phyloP scores from a whole-genome alignment of 495 filamentous ascomycete species.

The Aspergillus wentii region DNA sequence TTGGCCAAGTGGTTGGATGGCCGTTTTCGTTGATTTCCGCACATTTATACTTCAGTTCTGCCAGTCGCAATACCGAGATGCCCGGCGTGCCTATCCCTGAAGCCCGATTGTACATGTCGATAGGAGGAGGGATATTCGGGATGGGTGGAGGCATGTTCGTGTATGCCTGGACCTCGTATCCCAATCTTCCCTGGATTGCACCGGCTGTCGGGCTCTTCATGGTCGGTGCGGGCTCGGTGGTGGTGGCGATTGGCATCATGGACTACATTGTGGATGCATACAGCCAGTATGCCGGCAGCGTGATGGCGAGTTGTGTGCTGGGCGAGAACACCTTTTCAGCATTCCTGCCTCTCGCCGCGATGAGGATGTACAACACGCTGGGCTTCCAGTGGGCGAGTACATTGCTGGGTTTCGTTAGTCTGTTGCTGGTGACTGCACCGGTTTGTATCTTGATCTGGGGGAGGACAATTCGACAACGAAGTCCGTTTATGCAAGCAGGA shows the following conservation, averaged over 20 bases:
- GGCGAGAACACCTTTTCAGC: slow-evolving; percentile 21
- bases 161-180: slow-evolving; percentile 35
- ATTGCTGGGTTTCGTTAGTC: slow-evolving; percentile 24
- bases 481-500: slow-evolving; percentile 39
- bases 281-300: slow-evolving; percentile 20
- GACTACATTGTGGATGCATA: slow-evolving; percentile 25
- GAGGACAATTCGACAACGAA: slow-evolving; percentile 19
- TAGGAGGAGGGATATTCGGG: slow-evolving; percentile 25
- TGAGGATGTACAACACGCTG: slow-evolving; percentile 27
- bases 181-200: slow-evolving; percentile 29
- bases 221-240: slow-evolving; percentile 20
- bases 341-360: slow-evolving; percentile 25
- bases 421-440: slow-evolving; percentile 20
- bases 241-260: slow-evolving; percentile 15
- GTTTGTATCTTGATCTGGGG: slow-evolving; percentile 25
- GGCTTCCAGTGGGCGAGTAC: slow-evolving; percentile 33
- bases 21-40: slow-evolving; percentile 16
- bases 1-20: slow-evolving; percentile 30
- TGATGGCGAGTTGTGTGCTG: slow-evolving; percentile 14
- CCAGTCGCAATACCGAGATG: slow-evolving; percentile 21
- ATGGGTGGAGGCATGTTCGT: slow-evolving; percentile 34
- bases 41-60: slow-evolving; percentile 26
- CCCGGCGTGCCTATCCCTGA: slow-evolving; percentile 31
- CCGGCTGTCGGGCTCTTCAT: slow-evolving; percentile 33
- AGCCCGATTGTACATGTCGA: slow-evolving; percentile 29